phyloP scores from a whole-genome alignment of 23 red algal genomes.

The Gracilaria vermiculophylla region DNA sequence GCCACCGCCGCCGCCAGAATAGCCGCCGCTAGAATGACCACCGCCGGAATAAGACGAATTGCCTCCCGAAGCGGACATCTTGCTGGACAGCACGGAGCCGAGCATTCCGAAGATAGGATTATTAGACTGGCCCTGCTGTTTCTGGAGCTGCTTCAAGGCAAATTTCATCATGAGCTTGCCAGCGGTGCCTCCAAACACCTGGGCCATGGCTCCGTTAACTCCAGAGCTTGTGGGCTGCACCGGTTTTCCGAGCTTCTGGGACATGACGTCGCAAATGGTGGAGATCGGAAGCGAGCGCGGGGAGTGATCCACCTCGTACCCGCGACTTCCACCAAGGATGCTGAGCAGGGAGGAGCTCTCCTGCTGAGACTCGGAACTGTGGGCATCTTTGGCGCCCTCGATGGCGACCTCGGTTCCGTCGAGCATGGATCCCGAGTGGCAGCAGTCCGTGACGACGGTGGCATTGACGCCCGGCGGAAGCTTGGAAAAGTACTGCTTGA shows the following conservation, averaged over 20 bases:
- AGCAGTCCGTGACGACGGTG: slow-evolving; percentile 86
- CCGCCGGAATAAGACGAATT: background rate
- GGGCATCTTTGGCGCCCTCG: slow-evolving; percentile 65
- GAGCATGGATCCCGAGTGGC: slow-evolving; percentile 82
- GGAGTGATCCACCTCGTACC: slow-evolving; percentile 17
- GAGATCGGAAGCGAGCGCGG: slow-evolving; percentile 59
- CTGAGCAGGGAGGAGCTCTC: slow-evolving; percentile 44
- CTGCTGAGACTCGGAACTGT: slow-evolving; percentile 3
- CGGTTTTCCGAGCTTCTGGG: slow-evolving; percentile 38
- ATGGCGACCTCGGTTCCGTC: slow-evolving; percentile 74
- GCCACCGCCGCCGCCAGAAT: background rate
- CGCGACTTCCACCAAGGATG: slow-evolving; percentile 34
- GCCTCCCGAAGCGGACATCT: slow-evolving; percentile 18
- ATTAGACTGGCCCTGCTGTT: slow-evolving; percentile 14
- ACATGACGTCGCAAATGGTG: slow-evolving; percentile 52
- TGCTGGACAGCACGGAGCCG: slow-evolving; percentile 18
- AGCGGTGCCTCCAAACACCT: slow-evolving; percentile 72
- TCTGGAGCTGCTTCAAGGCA: slow-evolving; percentile 38
- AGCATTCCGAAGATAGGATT: slow-evolving; percentile 42
- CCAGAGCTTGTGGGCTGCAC: slow-evolving; percentile 55
- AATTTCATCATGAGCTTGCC: slow-evolving; percentile 74
- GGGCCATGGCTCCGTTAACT: slow-evolving; percentile 61
- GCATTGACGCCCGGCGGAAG: slow-evolving; percentile 48
- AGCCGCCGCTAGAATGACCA: background rate
- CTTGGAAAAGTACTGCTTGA: slow-evolving; percentile 63